Base-by-base conservation (phyloP, 495 filamentous ascomycete species). In the Penicillium crystallinum region DNA sequence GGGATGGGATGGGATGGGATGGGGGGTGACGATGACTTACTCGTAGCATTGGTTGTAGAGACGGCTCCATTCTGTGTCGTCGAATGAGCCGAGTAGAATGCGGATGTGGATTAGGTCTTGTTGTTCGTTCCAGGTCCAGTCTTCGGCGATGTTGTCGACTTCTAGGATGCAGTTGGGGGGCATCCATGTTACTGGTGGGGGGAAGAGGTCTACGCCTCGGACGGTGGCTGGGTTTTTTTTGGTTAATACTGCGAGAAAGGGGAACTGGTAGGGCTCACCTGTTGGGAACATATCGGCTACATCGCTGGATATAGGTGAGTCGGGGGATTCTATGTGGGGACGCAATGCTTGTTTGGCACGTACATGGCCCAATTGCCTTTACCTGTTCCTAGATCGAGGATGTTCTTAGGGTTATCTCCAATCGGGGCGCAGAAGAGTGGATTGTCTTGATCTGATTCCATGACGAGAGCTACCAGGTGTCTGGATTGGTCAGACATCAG, bases 21-120 rank as follows among this genome's bases (percentile, higher is more conserved):
- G 2, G 31, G 18, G 5, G 29, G 17, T 27, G 17, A 23, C 31
- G 21, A 12, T 17, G 37, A 33, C 54, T 35, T 55, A 64, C 67
- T 65, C 54, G 54, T 62, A 40, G 54, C 56, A 58, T 58, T 69
- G 63, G 14, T 51, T 18, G 27, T 69, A 63, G 39, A 72, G 45
- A 12, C 52, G 39, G 2, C 34, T 34, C 67, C 67, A 70, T 48
- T 68, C 66, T 15, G 23, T 14, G 8, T 39, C 15, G 34, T 49
- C 49, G n/a, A 69, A 64, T 35, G 55, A 34, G 6, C 57, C 58
- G 35, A 54, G 46, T 53, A 70, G 47, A 30, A 55, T 52, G 10
- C 66, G 58, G 36, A 58, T 58, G 49, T 69, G 67, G 35, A 70
- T 66, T 12, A 63, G 46, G 45, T 70, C 67, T 38, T 67, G 67